These are phyloP conservation scores for Parastagonospora avenae DNA, from an alignment of 2,329 filamentous ascomycete genomes.

Conservation along the genomic window DNA sequence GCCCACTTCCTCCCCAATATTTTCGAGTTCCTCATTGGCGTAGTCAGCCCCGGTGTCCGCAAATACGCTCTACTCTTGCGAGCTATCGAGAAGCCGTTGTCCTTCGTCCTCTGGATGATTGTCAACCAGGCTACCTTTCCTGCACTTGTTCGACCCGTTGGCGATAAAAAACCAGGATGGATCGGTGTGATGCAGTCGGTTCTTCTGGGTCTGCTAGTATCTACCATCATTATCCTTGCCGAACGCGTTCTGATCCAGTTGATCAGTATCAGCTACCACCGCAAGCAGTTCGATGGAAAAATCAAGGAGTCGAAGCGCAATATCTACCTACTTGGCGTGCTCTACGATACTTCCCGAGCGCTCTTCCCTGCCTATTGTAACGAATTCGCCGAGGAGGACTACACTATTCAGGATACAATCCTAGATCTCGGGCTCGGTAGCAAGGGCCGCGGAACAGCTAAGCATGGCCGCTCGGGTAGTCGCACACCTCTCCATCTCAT, in stretches of 20 bases:
- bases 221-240: conserved; percentile 71
- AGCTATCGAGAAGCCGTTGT: conserved; percentile 64
- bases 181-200: conserved; percentile 65
- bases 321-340: conserved; percentile 76
- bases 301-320: conserved; percentile 93
- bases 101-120: conserved; percentile 65
- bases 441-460: conserved; percentile 53
- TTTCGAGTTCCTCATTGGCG: conserved; percentile 66
- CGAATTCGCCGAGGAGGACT: conserved; percentile 91
- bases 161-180: conserved; percentile 48
- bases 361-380: conserved; percentile 91
- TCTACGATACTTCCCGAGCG: conserved; percentile 87
- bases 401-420: conserved; percentile 77
- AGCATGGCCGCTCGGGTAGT: conserved; percentile 62
- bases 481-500: conserved; percentile 81
- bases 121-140: conserved; percentile 65
- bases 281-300: conserved; percentile 77
- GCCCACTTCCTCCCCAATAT: conserved; percentile 63
- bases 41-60: conserved; percentile 67
- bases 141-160: conserved; percentile 40
- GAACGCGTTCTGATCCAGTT: conserved; percentile 81
- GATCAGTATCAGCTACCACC: conserved; percentile 84
- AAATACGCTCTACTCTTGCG: conserved; percentile 66
- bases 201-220: conserved; percentile 69
- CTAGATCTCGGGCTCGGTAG: conserved; percentile 66